Evolutionary conservation across 2,329 filamentous ascomycete species (phyloP), one percentile per base, ranked within the genome.

Genomic region (Mariannaea elegans): DNA sequence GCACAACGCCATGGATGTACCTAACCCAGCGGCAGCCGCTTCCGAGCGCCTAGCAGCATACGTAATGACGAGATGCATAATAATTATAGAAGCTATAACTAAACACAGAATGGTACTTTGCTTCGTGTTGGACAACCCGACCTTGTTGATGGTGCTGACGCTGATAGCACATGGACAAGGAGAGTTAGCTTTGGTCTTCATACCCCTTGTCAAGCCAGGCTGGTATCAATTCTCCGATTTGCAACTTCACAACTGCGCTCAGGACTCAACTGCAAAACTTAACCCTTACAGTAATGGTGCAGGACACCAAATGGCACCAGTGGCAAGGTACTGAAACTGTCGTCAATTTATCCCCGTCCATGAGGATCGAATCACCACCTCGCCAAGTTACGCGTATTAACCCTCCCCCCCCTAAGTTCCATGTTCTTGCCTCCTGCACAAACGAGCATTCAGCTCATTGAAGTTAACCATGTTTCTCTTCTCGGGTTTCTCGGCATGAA

Each of bases 11-110:
- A 45, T 27, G 41, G 21, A 48, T 36, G 45, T 46, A 38, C 31
- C 48, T 32, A 42, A 27, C 39, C 32, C 47, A 58, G 51, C 49
- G 56, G 56, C 56, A 48, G n/a, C 27, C 6, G 21, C 24, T 59
- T 53, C 56, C 56, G 49, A 59, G 56, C 56, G 56, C 56, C 56
- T 49, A 59, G 41, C 41, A 36, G 19, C 42, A 57, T 38, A 13
- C 12, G 8, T 12, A 7, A 19, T 2, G 14, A 7, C 27, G 14
- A 9, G 13, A 24, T 10, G 27, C 45, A 49, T 14, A 55, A 47
- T 24, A n/a, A n/a, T n/a, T n/a, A n/a, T n/a, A n/a, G n/a, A n/a
- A n/a, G n/a, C n/a, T n/a, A n/a, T n/a, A n/a, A n/a, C n/a, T n/a
- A n/a, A n/a, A n/a, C n/a, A n/a, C n/a, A n/a, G n/a, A n/a, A n/a